Conservation (phyloP, 208 protist genomes). For the Leishmania major region DNA sequence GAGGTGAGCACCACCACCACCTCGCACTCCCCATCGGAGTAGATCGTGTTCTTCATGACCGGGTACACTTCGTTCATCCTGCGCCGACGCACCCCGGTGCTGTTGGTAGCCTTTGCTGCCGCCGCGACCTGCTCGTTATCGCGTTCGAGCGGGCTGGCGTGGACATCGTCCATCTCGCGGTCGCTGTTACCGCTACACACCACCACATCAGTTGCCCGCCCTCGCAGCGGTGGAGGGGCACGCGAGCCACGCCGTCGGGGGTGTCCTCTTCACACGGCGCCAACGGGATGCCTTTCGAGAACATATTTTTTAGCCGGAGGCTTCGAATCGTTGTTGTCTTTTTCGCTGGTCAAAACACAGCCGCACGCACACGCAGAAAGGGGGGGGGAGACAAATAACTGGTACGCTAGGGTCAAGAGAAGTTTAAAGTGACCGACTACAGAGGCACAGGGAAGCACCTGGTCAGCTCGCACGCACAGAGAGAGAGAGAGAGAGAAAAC, state of each 20-base stretch:
- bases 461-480: not conserved
- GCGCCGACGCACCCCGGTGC: constrained; percentile 13
- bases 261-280: not conserved
- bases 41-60: constrained; percentile 72
- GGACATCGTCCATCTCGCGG: not conserved
- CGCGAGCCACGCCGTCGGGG: not conserved
- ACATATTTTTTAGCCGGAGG: not conserved
- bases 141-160: not conserved
- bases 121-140: constrained; percentile 2
- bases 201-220: constrained; percentile 36
- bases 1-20: constrained; percentile 35
- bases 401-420: not conserved
- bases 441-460: not conserved
- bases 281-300: not conserved
- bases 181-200: constrained; percentile 10
- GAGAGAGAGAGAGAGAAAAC: too few relatives aligned
- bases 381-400: too few relatives aligned
- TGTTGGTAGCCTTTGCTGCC: constrained; percentile 1
- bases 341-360: not conserved
- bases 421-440: not conserved
- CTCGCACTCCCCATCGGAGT: constrained; percentile 54
- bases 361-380: not conserved
- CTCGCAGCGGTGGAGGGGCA: not conserved
- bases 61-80: constrained; percentile 55
- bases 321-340: not conserved